Conservation (phyloP, 2,329 filamentous ascomycete genomes). For the Lachnellula willkommii region DNA sequence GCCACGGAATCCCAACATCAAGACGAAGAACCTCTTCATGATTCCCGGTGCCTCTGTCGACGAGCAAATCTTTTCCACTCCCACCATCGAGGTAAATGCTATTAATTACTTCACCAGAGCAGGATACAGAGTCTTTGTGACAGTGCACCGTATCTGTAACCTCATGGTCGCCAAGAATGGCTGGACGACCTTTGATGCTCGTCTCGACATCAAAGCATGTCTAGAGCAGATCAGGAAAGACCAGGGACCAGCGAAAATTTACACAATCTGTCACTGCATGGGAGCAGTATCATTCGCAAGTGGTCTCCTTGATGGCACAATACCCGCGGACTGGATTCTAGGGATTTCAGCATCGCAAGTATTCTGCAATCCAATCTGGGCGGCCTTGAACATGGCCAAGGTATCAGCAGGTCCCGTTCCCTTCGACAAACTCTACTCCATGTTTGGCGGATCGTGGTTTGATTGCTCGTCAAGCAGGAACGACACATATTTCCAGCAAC, state of each 20-base stretch:
- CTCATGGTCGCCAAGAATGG: constrained; percentile 44
- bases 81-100: constrained; percentile 58
- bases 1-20: constrained; percentile 34
- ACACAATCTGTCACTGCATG: constrained; percentile 59
- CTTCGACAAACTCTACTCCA: constrained; percentile 45
- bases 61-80: constrained; percentile 57
- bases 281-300: constrained; percentile 53
- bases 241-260: constrained; percentile 39
- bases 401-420: constrained; percentile 42
- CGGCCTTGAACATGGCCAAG: constrained; percentile 51
- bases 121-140: constrained; percentile 55
- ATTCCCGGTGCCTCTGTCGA: constrained; percentile 59
- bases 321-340: constrained; percentile 50
- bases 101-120: constrained; percentile 57
- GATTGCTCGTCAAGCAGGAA: constrained; percentile 43
- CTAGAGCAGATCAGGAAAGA: constrained; percentile 46
- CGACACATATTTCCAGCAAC: constrained; percentile 45
- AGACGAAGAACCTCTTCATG: constrained; percentile 50
- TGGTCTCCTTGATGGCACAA: constrained; percentile 57
- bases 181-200: constrained; percentile 56
- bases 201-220: constrained; percentile 53
- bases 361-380: constrained; percentile 59
- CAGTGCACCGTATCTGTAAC: constrained; percentile 54
- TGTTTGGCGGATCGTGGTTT: constrained; percentile 50
- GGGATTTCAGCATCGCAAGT: constrained; percentile 57